Base-by-base conservation (phyloP, 345 rosid species). In the Gossypium anomalum region DNA sequence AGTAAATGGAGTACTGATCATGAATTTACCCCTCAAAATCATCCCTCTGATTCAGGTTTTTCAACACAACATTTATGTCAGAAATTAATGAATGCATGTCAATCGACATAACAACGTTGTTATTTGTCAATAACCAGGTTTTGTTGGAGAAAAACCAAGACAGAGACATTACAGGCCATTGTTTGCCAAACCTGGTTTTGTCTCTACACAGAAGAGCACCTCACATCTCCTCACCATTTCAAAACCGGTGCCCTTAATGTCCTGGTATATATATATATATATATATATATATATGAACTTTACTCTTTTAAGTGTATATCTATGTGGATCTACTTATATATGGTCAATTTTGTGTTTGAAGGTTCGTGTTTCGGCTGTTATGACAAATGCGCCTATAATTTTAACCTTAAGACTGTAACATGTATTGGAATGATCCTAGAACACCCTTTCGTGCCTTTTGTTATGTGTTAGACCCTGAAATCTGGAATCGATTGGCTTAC, bases 371-470 rank as follows among this genome's bases (percentile, higher is more conserved):
- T 94, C 97, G 4, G 83, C 84, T 1, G 70, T 66, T 47, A 80
- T 92, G 87, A 90, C 89, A 41, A 92, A 90, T 75, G 86, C 92
- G 8, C 90, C 94, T 1, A 60, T 94, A 49, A 71, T 92, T 45
- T 77, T 92, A 78, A 86, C 92, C 11, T 73, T 88, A 34, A 47
- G 98, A 92, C 15, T 89, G 98, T 63, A 97, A 92, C 83, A 90
- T 84, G 87, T 78, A 83, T 75, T 92, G 97, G 0, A 94, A 90
- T 75, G 87, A 92, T 69, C 92, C 97, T 0, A 45, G 16, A 44
- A 82, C 97, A 2, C 87, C 83, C n/a, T 71, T 44, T 3, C 86
- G 88, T 22, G 87, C 75, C 7, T 34, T 92, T 17, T 90, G 94
- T 52, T 88, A 92, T 73, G 19, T 85, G 0, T 76, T 75, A 0